Evolutionary conservation across 2,329 filamentous ascomycete genomes (phyloP).

Genomic region (Alternaria gansuensis): DNA sequence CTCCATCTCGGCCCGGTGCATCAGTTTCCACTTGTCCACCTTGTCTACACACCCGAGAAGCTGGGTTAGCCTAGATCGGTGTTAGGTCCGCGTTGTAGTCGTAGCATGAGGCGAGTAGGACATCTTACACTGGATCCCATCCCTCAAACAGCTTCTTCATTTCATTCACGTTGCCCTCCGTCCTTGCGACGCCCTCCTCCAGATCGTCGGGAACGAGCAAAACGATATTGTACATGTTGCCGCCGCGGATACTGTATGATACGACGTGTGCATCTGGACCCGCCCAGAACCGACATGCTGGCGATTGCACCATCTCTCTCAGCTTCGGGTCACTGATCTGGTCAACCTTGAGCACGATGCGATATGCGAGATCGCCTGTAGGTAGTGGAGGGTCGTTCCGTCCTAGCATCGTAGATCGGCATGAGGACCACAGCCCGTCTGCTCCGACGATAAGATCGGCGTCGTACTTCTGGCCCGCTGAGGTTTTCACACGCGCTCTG

Average conservation of each 20-base stretch:
- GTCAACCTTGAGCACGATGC: slow-evolving; percentile 65
- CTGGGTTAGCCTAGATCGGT: slow-evolving; percentile 28
- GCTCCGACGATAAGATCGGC: slow-evolving; percentile 69
- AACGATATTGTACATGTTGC: slow-evolving; percentile 71
- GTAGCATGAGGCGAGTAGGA: slow-evolving; percentile 45
- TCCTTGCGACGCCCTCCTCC: slow-evolving; percentile 62
- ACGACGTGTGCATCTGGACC: slow-evolving; percentile 70
- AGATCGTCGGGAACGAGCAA: slow-evolving; percentile 71
- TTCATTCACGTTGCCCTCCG: slow-evolving; percentile 65
- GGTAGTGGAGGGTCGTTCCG: slow-evolving; percentile 46
- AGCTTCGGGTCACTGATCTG: slow-evolving; percentile 63
- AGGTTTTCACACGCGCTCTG: slow-evolving; percentile 53
- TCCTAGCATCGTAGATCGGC: slow-evolving; percentile 53
- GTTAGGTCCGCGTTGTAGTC: slow-evolving; percentile 33
- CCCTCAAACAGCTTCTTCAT: slow-evolving; percentile 67
- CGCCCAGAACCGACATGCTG: slow-evolving; percentile 68
- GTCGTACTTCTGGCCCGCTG: slow-evolving; percentile 52
- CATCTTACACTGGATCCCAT: slow-evolving; percentile 68
- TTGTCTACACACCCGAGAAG: slow-evolving; percentile 59
- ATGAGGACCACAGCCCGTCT: slow-evolving; percentile 71
- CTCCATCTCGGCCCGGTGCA: slow-evolving; percentile 57
- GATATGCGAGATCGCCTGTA: slow-evolving; percentile 72
- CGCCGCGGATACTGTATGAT: slow-evolving; percentile 68
- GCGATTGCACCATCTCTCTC: slow-evolving; percentile 62
- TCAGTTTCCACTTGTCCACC: slow-evolving; percentile 75